Conservation (phyloP, 768 basidiomycete genomes). For the Amanita molliuscula region DNA sequence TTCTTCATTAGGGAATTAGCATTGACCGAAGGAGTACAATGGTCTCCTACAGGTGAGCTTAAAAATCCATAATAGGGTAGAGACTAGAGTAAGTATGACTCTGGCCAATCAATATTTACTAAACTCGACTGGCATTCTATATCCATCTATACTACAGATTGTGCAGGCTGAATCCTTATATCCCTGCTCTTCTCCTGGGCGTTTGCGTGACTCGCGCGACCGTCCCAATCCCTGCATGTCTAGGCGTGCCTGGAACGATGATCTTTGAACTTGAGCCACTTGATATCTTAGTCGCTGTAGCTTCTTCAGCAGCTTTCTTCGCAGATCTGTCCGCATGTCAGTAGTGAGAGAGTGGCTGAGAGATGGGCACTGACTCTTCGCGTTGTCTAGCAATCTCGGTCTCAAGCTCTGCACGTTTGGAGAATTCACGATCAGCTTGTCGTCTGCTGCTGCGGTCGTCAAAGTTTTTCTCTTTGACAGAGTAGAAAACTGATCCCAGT, state of each 20-base stretch:
- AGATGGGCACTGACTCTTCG: constrained; percentile 47
- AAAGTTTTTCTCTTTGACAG: constrained; percentile 96
- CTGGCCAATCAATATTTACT: neutral
- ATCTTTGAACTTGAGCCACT: constrained; percentile 49
- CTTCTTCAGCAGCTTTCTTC: constrained; percentile 53
- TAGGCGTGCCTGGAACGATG: constrained; percentile 73
- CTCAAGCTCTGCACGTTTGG: constrained; percentile 84
- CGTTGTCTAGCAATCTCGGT: constrained; percentile 81
- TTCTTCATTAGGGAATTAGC: neutral
- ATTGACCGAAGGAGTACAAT: neutral
- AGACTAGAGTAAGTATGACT: no score
- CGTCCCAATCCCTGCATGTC: constrained; percentile 57
- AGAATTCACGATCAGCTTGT: constrained; percentile 83
- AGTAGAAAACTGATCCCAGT: constrained; percentile 93
- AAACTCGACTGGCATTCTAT: no score
- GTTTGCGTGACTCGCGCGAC: constrained; percentile 61
- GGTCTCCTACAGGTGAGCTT: constrained; percentile 5
- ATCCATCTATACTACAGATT: no score
- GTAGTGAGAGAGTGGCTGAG: neutral
- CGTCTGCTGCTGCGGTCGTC: constrained; percentile 75
- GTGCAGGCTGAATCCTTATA: constrained; percentile 24
- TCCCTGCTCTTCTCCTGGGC: constrained; percentile 62
- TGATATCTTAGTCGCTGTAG: constrained; percentile 41
- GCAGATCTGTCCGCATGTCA: constrained; percentile 34
- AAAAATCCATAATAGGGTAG: neutral